A percentile compares a stretch with the other conserved stretches of the same genome.
Conservation (phyloP, 1,139 yeast genomes). For the Geotrichum restrictum region DNA sequence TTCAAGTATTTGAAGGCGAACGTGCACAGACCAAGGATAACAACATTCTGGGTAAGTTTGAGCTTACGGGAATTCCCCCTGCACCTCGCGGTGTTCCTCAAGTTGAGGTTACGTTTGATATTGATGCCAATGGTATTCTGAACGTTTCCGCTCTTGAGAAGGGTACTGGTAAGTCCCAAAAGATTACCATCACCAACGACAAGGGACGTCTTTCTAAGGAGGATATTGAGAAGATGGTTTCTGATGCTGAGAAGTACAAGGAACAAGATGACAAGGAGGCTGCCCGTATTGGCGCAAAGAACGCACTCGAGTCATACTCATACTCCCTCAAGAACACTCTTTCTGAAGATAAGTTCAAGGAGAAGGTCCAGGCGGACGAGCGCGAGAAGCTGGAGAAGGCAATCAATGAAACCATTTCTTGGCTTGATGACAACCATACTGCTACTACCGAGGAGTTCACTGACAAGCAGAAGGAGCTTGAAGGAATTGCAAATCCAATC, state of each 20-base stretch:
- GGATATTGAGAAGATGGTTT: conserved; percentile 90
- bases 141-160: conserved; percentile 92
- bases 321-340: conserved; percentile 83
- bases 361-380: conserved; percentile 77
- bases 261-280: conserved; percentile 83
- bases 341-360: conserved; percentile 73
- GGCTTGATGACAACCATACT: conserved; percentile 86
- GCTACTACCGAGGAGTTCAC: conserved; percentile 83
- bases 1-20: conserved; percentile 92
- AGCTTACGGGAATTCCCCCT: conserved; percentile 87
- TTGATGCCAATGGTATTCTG: conserved; percentile 89
- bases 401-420: conserved; percentile 77
- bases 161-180: conserved; percentile 81
- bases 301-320: conserved; percentile 87
- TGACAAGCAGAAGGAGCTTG: conserved; percentile 91
- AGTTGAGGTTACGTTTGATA: conserved; percentile 87
- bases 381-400: conserved; percentile 74
- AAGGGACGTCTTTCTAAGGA: conserved; percentile 94
- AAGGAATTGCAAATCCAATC: conserved; percentile 89
- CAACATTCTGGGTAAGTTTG: conserved; percentile 90
- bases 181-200: conserved; percentile 84
- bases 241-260: conserved; percentile 82
- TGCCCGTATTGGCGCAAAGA: conserved; percentile 71
- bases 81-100: conserved; percentile 97
- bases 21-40: conserved; percentile 90